Evolutionary conservation across 2,329 filamentous ascomycete species (phyloP).

Genomic region (Leptographium galeiforme): DNA sequence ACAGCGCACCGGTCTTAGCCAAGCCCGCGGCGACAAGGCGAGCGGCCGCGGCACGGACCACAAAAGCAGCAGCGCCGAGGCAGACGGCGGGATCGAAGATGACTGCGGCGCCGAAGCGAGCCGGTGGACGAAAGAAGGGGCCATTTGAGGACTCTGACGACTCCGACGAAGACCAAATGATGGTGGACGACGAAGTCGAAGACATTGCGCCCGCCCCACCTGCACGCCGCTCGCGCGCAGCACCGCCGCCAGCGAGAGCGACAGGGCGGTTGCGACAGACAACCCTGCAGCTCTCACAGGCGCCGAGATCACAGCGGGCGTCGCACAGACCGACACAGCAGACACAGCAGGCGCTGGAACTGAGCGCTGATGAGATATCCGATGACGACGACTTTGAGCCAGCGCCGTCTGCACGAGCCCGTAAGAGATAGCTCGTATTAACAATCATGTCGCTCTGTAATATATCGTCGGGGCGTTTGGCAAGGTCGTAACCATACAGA

Average conservation of each 20-base stretch:
- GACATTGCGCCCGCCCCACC: slow-evolving; percentile 22
- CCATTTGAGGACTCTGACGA: slow-evolving; percentile 24
- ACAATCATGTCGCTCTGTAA: background rate
- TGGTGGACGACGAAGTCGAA: slow-evolving; percentile 37
- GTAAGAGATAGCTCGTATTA: background rate
- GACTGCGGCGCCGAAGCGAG: slow-evolving; percentile 26
- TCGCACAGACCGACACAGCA: background rate
- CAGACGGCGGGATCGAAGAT: slow-evolving; percentile 20
- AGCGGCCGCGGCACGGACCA: slow-evolving; percentile 14
- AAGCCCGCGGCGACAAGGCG: slow-evolving; percentile 18
- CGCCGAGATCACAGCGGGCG: background rate
- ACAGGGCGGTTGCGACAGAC: slow-evolving; percentile 7
- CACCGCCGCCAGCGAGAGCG: background rate
- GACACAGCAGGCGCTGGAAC: slow-evolving; percentile 1
- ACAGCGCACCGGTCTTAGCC: slow-evolving; percentile 30
- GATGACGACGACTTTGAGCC: slow-evolving; percentile 13
- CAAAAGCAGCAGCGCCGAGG: slow-evolving; percentile 23
- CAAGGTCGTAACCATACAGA: background rate
- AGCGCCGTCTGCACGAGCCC: slow-evolving; percentile 1
- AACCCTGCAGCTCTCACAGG: slow-evolving; percentile 8
- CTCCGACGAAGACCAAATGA: slow-evolving; percentile 31
- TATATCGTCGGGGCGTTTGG: too few species aligned
- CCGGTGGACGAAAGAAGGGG: slow-evolving; percentile 30
- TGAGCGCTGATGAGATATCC: slow-evolving; percentile 13
- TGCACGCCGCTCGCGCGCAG: slow-evolving; percentile 8